Percentiles rank a stretch among this genome's conserved stretches.
These are phyloP conservation scores for Mariannaea sp. DNA, from an alignment of 2,329 filamentous ascomycete genomes.

Conservation along the genomic window DNA sequence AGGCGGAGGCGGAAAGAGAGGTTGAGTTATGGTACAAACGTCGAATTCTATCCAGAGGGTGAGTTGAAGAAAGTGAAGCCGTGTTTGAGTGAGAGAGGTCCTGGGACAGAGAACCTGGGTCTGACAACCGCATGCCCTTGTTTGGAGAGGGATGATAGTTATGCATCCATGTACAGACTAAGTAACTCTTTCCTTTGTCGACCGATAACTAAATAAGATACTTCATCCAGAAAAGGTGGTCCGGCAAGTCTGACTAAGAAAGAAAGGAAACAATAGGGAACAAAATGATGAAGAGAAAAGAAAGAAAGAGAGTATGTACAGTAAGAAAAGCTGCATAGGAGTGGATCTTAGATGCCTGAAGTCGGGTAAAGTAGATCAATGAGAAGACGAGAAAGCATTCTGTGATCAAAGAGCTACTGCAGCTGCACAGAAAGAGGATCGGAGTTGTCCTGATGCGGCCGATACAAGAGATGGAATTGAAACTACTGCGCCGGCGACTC, in stretches of 20 bases:
- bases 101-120: slow-evolving; percentile 10
- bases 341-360: slow-evolving; percentile 16
- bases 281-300: too few species aligned
- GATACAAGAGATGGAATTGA: slow-evolving; percentile 9
- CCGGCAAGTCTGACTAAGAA: slow-evolving; percentile 12
- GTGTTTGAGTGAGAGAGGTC: too few species aligned
- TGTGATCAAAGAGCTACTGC: slow-evolving; percentile 26
- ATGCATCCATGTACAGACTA: too few species aligned
- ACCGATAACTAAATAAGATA: too few species aligned
- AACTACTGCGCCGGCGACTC: slow-evolving; percentile 38
- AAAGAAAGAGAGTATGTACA: too few species aligned
- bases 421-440: slow-evolving; percentile 31
- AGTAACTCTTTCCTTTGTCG: too few species aligned
- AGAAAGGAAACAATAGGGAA: neutral
- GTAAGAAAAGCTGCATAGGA: slow-evolving; percentile 12
- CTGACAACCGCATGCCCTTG: slow-evolving; percentile 4
- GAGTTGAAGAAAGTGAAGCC: slow-evolving; percentile 5
- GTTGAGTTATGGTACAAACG: too few species aligned
- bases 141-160: too few species aligned
- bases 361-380: slow-evolving; percentile 1
- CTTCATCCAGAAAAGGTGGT: slow-evolving; percentile 3
- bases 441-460: slow-evolving; percentile 32
- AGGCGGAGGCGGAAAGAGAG: neutral
- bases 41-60: neutral
- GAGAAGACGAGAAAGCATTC: slow-evolving; percentile 5